Evolutionary conservation across 2,329 filamentous ascomycete genomes (phyloP).

Genomic region (Boeremia lycopersici): DNA sequence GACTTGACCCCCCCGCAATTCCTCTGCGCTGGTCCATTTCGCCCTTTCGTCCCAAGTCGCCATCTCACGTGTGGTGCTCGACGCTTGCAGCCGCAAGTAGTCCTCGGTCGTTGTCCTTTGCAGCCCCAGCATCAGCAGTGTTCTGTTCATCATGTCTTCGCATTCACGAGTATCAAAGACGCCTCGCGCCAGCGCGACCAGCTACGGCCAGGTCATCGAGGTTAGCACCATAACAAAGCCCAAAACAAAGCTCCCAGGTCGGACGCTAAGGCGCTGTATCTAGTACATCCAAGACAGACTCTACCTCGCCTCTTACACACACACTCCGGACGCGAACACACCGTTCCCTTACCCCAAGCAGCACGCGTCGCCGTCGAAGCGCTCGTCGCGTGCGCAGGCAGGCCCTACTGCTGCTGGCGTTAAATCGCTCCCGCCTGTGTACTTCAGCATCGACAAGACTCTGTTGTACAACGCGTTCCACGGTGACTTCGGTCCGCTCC

Average conservation of each 20-base stretch:
- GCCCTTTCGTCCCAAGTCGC: conserved; percentile 26
- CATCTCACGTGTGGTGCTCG: conserved; percentile 14
- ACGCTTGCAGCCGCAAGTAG: conserved; percentile 20
- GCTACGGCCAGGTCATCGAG: conserved; percentile 89
- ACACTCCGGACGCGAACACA: conserved; percentile 79
- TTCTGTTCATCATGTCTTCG: conserved; percentile 30
- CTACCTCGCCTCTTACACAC: conserved; percentile 90
- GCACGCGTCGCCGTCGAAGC: conserved; percentile 74
- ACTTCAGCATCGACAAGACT: conserved; percentile 92
- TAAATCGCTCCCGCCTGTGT: conserved; percentile 72
- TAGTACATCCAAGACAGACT: conserved; percentile 72
- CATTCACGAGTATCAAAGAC: conserved; percentile 34
- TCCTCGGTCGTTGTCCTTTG: conserved; percentile 7
- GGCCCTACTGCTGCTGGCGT: conserved; percentile 60
- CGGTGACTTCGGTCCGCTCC: conserved; percentile 95
- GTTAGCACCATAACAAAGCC: conserved; percentile 67
- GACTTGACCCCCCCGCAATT: conserved; percentile 14
- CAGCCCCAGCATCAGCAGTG: neutral
- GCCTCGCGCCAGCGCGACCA: conserved; percentile 50
- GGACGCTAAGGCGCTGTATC: conserved; percentile 18
- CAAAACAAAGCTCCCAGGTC: conserved; percentile 30
- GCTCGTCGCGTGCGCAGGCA: conserved; percentile 68
- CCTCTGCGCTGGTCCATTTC: conserved; percentile 24
- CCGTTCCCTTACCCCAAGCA: conserved; percentile 81
- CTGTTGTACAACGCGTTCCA: conserved; percentile 98